Conservation (phyloP, 257 asterid species). For the Asclepias syriaca region DNA sequence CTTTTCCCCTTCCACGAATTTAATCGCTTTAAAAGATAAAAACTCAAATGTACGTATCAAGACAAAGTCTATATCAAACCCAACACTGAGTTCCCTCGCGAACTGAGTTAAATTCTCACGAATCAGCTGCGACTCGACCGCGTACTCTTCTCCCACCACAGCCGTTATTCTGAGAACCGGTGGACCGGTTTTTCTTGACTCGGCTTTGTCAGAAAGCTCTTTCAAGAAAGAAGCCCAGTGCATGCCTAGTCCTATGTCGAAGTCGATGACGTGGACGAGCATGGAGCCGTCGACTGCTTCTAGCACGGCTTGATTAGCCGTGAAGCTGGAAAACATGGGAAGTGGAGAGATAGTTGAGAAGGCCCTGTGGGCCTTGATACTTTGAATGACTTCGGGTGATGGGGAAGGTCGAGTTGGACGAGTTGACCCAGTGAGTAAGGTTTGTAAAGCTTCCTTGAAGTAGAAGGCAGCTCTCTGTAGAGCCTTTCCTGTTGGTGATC, state of each 20-base stretch:
- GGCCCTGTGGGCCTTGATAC: slow-evolving; percentile 63
- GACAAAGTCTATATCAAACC: slow-evolving; percentile 68
- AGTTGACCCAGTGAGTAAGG: slow-evolving; percentile 65
- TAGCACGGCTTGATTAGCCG: slow-evolving; percentile 84
- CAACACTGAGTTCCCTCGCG: slow-evolving; percentile 63
- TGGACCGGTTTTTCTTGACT: slow-evolving; percentile 29
- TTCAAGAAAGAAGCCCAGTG: slow-evolving; percentile 92
- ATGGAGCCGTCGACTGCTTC: slow-evolving; percentile 62
- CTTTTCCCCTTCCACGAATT: slow-evolving; percentile 71
- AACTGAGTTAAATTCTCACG: slow-evolving; percentile 58
- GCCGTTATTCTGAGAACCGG: slow-evolving; percentile 70
- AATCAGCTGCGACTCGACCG: slow-evolving; percentile 52
- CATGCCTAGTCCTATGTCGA: slow-evolving; percentile 62
- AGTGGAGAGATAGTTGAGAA: slow-evolving; percentile 69
- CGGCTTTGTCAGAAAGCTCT: slow-evolving; percentile 68
- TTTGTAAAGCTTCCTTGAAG: slow-evolving; percentile 90
- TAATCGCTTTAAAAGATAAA: slow-evolving; percentile 59
- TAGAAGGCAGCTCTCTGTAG: slow-evolving; percentile 85
- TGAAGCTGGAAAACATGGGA: slow-evolving; percentile 82
- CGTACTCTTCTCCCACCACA: slow-evolving; percentile 67
- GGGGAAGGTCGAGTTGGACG: slow-evolving; percentile 35
- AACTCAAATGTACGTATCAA: slow-evolving; percentile 51
- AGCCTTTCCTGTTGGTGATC: slow-evolving; percentile 60
- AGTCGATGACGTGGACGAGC: slow-evolving; percentile 72
- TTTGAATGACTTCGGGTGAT: slow-evolving; percentile 56